These are phyloP conservation scores for Croton setiger DNA, from an alignment of 441 rosid genomes.

Conservation along the genomic window DNA sequence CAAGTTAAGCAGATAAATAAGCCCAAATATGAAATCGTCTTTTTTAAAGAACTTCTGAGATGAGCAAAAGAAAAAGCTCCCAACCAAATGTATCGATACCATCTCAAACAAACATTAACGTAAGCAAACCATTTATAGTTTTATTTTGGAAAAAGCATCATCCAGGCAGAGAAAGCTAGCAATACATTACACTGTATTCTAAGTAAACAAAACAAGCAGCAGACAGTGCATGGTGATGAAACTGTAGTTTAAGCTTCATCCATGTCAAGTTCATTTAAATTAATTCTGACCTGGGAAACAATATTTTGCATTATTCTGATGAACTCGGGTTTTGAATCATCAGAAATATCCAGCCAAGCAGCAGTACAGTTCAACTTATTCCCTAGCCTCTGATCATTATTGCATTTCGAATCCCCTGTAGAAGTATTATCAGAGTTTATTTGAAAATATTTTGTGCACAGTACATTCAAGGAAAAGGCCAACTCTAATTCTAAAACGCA, in stretches of 20 bases:
- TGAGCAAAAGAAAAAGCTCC: not conserved
- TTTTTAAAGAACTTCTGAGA: not conserved
- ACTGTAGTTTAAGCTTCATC: constrained; percentile 5
- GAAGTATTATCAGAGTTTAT: constrained; percentile 9
- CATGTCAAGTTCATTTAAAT: constrained; percentile 12
- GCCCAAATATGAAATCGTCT: not conserved
- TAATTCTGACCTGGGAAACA: constrained; percentile 40
- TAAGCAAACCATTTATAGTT: not conserved
- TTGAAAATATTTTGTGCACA: not conserved
- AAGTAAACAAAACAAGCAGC: not conserved
- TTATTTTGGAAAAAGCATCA: not conserved
- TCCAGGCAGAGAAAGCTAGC: constrained; percentile 1
- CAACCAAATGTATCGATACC: not conserved
- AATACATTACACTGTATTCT: not conserved
- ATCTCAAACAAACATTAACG: not conserved
- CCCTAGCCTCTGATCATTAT: constrained; percentile 26
- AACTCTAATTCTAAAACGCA: not conserved
- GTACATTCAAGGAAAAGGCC: not conserved
- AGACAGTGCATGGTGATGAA: not conserved
- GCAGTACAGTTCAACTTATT: constrained; percentile 20
- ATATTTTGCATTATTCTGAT: constrained; percentile 26
- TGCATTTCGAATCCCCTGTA: constrained; percentile 40
- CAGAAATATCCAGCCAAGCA: constrained; percentile 16
- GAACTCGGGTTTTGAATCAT: constrained; percentile 21
- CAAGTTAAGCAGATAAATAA: not conserved